Evolutionary conservation across 805 yeast species (phyloP).

Genomic region (Wickerhamiella brachini): DNA sequence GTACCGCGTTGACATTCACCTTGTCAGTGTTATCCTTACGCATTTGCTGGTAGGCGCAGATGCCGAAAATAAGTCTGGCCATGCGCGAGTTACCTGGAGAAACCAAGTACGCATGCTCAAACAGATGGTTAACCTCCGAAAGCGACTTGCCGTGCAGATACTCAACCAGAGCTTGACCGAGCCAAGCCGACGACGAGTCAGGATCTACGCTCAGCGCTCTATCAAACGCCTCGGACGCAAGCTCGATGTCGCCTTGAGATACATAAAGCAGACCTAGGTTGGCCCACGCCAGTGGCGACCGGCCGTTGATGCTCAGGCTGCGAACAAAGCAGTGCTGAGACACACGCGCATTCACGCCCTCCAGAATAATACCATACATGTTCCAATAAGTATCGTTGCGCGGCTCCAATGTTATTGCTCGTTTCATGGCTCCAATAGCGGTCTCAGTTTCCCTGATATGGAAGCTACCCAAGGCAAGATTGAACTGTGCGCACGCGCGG

Average conservation of each 20-base stretch:
- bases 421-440: constrained; percentile 46
- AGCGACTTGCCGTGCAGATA: constrained; percentile 19
- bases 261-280: constrained; percentile 70
- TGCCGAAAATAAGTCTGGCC: constrained; percentile 63
- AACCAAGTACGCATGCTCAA: constrained; percentile 65
- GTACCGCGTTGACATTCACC: constrained; percentile 17
- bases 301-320: constrained; percentile 56
- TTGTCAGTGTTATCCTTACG: background rate
- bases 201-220: constrained; percentile 78
- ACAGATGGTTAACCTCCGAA: constrained; percentile 40
- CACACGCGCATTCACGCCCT: constrained; percentile 48
- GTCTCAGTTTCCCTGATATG: constrained; percentile 28
- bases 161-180: constrained; percentile 61
- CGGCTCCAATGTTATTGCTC: constrained; percentile 58
- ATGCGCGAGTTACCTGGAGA: constrained; percentile 60
- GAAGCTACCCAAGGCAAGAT: constrained; percentile 48
- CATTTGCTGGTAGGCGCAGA: constrained; percentile 33
- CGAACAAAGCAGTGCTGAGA: constrained; percentile 90
- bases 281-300: constrained; percentile 61
- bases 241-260: constrained; percentile 47
- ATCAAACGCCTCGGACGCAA: constrained; percentile 59
- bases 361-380: constrained; percentile 64
- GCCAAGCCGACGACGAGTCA: constrained; percentile 61
- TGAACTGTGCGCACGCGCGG: constrained; percentile 36
- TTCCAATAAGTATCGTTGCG: constrained; percentile 66